phyloP scores from a whole-genome alignment of 1,284 basidiomycete species.

The Ceratobasidium sp. region DNA sequence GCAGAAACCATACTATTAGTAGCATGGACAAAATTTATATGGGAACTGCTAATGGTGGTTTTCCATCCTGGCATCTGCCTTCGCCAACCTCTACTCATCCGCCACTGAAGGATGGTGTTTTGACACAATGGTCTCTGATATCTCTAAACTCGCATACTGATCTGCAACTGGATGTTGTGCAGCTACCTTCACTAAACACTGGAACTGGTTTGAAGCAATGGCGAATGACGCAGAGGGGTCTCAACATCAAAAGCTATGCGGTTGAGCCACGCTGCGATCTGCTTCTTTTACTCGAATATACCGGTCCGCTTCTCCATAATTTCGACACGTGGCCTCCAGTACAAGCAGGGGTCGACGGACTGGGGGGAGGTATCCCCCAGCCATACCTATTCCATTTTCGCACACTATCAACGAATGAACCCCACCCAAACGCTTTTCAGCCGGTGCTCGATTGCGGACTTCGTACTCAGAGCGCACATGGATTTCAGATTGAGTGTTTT shows the following conservation, averaged over 20 bases:
- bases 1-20: not conserved
- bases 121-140: not conserved
- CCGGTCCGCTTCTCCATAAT: not conserved
- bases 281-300: slow-evolving; percentile 17
- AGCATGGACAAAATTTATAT: not conserved
- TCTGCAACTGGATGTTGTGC: slow-evolving; percentile 12
- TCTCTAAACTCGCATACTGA: too few species aligned
- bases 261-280: slow-evolving; percentile 5
- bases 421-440: slow-evolving; percentile 3
- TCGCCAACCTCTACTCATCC: not conserved
- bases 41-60: not conserved
- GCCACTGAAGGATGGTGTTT: not conserved
- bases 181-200: slow-evolving; percentile 12
- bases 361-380: not conserved
- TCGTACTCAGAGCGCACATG: not conserved
- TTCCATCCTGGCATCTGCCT: not conserved
- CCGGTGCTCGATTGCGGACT: slow-evolving; percentile 1
- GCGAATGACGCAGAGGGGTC: not conserved
- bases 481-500: not conserved
- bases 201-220: slow-evolving; percentile 9
- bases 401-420: slow-evolving; percentile 5
- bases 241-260: not conserved
- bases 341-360: too few species aligned
- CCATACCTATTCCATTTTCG: not conserved
- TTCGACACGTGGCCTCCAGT: too few species aligned